phyloP scores from a whole-genome alignment of 2,329 filamentous ascomycete genomes.

The Aspergillus ochraceus region DNA sequence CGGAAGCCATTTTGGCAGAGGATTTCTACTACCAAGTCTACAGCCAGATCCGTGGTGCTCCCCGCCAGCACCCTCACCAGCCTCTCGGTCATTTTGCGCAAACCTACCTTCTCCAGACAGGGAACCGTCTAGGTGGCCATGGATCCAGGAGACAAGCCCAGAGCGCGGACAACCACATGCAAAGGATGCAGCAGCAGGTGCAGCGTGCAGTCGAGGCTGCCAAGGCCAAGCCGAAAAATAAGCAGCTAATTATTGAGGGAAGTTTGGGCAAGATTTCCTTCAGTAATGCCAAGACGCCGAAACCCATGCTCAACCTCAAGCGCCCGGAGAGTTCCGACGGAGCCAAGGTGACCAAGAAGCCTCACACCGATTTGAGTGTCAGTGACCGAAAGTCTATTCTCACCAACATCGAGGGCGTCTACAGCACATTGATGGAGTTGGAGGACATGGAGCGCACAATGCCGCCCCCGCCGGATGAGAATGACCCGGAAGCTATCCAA shows the following conservation, averaged over 20 bases:
- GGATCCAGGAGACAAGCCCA: slow-evolving; percentile 70
- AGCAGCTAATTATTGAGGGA: slow-evolving; percentile 92
- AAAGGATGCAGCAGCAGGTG: slow-evolving; percentile 98
- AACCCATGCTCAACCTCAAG: slow-evolving; percentile 93
- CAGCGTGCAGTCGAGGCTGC: slow-evolving; percentile 95
- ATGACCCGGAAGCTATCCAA: slow-evolving; percentile 68
- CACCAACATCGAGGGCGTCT: slow-evolving; percentile 84
- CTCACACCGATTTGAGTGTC: slow-evolving; percentile 53
- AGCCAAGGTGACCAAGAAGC: slow-evolving; percentile 49
- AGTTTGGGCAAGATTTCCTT: slow-evolving; percentile 98
- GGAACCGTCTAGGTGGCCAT: slow-evolving; percentile 70
- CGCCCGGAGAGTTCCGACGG: slow-evolving; percentile 70
- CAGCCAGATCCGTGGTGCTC: slow-evolving; percentile 86
- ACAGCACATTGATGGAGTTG: slow-evolving; percentile 84
- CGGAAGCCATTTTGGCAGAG: slow-evolving; percentile 78
- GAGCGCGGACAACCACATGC: slow-evolving; percentile 93
- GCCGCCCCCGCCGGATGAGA: slow-evolving; percentile 65
- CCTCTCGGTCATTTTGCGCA: slow-evolving; percentile 95
- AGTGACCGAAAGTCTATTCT: slow-evolving; percentile 81
- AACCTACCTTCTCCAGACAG: slow-evolving; percentile 95
- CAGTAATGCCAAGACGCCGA: slow-evolving; percentile 96
- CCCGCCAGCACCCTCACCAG: slow-evolving; percentile 87
- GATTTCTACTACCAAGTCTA: slow-evolving; percentile 99
- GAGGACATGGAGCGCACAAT: slow-evolving; percentile 88
- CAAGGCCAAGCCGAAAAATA: slow-evolving; percentile 96